Conservation (phyloP, 495 filamentous ascomycete genomes). For the Gamarada debralockiae region DNA sequence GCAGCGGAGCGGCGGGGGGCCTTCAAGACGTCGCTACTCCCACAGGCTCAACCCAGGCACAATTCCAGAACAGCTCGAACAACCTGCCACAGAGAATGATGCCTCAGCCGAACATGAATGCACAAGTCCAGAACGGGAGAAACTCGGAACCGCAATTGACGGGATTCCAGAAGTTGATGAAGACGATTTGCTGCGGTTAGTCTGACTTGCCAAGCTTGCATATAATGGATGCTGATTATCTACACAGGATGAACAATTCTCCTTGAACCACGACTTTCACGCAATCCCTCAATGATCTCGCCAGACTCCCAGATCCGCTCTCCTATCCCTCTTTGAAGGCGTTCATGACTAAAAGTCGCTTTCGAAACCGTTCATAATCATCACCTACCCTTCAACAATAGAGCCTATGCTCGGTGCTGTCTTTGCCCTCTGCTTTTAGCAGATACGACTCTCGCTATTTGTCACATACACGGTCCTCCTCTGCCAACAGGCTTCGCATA, state of each 20-base stretch:
- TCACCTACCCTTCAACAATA: conserved; percentile 6
- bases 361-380: conserved; percentile 13
- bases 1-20: conserved; percentile 67
- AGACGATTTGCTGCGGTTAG: conserved; percentile 77
- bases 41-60: conserved; percentile 78
- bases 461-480: conserved; percentile 21
- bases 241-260: conserved; percentile 21
- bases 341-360: conserved; percentile 3
- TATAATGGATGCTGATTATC: neutral
- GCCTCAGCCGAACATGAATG: conserved; percentile 50
- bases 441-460: conserved; percentile 25
- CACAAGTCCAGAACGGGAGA: conserved; percentile 43
- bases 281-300: conserved; percentile 1
- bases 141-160: conserved; percentile 43
- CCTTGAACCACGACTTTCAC: neutral
- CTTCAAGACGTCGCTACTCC: conserved; percentile 71
- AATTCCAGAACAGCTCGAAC: conserved; percentile 86
- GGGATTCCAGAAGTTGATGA: conserved; percentile 73
- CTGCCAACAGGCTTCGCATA: conserved; percentile 2
- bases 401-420: conserved; percentile 14
- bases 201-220: conserved; percentile 6
- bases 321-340: conserved; percentile 1
- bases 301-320: neutral
- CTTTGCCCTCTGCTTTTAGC: conserved; percentile 21
- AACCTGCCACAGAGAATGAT: conserved; percentile 71